Evolutionary conservation across 208 protist genomes (phyloP).

Genomic region (Tetramitus jugosus): DNA sequence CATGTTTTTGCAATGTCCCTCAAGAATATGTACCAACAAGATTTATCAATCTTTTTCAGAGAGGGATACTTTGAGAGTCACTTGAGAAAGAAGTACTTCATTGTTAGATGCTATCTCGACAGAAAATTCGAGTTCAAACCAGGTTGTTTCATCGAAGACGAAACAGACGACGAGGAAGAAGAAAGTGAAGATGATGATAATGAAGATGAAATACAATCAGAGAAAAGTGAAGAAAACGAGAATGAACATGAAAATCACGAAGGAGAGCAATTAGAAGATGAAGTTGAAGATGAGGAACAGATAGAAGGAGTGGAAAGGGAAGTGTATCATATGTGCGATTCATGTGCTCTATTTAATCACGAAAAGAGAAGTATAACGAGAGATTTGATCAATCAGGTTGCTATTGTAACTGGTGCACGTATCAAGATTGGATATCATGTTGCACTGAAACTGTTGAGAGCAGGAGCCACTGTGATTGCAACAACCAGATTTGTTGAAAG

Average conservation of each 20-base stretch:
- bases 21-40: too few relatives aligned
- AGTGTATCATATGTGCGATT: background rate
- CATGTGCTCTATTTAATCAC: background rate
- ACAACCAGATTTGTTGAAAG: conserved; percentile 65
- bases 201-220: too few relatives aligned
- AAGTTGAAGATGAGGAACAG: background rate
- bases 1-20: too few relatives aligned
- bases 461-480: conserved; percentile 62
- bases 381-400: conserved; percentile 31
- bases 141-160: background rate
- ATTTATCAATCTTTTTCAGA: background rate
- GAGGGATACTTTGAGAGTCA: conserved; percentile 1
- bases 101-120: background rate
- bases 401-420: conserved; percentile 41
- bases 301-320: too few relatives aligned
- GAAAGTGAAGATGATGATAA: too few relatives aligned
- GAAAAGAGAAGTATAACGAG: background rate
- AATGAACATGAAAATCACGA: background rate
- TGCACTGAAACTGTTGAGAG: conserved; percentile 69
- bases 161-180: background rate
- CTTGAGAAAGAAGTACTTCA: background rate
- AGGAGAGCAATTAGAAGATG: background rate
- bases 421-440: conserved; percentile 87
- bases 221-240: background rate
- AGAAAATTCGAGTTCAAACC: background rate